Conservation (phyloP, 2,329 filamentous ascomycete genomes). For the Diaporthe caulivora region DNA sequence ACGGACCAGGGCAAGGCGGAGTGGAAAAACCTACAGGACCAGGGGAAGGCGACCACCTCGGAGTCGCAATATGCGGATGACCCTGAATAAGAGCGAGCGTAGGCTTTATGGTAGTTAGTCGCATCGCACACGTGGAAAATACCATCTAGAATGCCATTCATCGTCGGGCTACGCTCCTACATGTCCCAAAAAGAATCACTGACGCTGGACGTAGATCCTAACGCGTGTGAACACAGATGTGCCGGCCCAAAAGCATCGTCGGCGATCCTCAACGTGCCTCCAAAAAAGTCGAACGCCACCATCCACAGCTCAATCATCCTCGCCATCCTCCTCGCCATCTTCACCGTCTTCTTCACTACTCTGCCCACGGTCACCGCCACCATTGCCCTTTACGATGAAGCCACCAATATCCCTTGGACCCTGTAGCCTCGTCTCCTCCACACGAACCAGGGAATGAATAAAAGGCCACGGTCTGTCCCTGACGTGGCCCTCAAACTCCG, state of each 20-base stretch:
- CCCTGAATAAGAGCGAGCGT: conserved; percentile 33
- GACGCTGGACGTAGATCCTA: not conserved
- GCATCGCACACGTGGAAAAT: conserved; percentile 13
- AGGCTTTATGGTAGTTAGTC: not conserved
- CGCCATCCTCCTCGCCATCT: conserved; percentile 31
- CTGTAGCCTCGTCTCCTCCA: conserved; percentile 18
- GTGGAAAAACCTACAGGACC: conserved; percentile 77
- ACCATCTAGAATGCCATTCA: not conserved
- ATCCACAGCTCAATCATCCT: conserved; percentile 9
- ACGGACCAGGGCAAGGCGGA: conserved; percentile 86
- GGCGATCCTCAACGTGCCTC: not conserved
- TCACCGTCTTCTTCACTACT: not conserved
- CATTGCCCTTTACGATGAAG: not conserved
- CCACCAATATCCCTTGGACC: conserved; percentile 29
- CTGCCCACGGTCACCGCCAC: not conserved
- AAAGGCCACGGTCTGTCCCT: conserved; percentile 31
- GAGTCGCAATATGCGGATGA: conserved; percentile 40
- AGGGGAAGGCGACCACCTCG: conserved; percentile 39
- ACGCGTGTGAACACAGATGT: not conserved
- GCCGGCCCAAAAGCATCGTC: not conserved
- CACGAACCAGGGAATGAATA: conserved; percentile 2
- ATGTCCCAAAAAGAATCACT: not conserved
- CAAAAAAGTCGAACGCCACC: not conserved
- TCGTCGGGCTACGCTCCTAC: not conserved
- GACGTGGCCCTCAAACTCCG: not conserved